Base-by-base conservation (phyloP, 257 asterid species). In the Penstemon newberryi region DNA sequence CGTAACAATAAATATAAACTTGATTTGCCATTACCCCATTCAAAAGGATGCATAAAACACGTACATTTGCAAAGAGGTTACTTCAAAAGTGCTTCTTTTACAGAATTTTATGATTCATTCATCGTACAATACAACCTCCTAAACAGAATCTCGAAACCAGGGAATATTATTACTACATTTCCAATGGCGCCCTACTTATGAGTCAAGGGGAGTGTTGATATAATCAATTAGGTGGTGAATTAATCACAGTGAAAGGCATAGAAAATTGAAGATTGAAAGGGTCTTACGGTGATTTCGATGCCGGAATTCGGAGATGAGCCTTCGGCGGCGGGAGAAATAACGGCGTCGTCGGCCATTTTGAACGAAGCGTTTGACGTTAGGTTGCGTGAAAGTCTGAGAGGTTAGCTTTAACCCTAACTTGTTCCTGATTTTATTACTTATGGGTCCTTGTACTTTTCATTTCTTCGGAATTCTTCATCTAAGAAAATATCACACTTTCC, bases 311-410 rank as follows among this genome's bases (percentile, higher is more conserved):
- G 75, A 63, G 86, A 77, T 8, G 72, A 53, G 68, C 66, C 66
- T 8, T 66, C 82, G 71, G 56, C 82, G 75, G 79, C 70, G 71
- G 89, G 81, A 73, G 90, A 72, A 70, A 79, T 73, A 33, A 68
- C 73, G 85, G 71, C 75, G 76, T 45, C 84, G 80, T 78, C 84
- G 57, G 86, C 71, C 88, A 82, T 82, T 70, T n/a, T 51, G 60
- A 42, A 63, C 9, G 56, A 60, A 47, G 66, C 25, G 63, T 75
- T 70, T 72, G 70, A 63, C 83, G 80, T 41, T 12, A 49, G 55
- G 79, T 77, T 78, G 83, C 71, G 82, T 77, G 86, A 82, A 77
- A 84, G 83, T 61, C 85, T 49, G 86, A 65, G 73, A 76, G 69
- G 80, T 73, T 79, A 78, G 80, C 52, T 41, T 57, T 43, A 8